Evolutionary conservation across 495 filamentous ascomycete genomes (phyloP), one percentile per base, ranked within the genome.

Genomic region (Penicillium ochrochloron): DNA sequence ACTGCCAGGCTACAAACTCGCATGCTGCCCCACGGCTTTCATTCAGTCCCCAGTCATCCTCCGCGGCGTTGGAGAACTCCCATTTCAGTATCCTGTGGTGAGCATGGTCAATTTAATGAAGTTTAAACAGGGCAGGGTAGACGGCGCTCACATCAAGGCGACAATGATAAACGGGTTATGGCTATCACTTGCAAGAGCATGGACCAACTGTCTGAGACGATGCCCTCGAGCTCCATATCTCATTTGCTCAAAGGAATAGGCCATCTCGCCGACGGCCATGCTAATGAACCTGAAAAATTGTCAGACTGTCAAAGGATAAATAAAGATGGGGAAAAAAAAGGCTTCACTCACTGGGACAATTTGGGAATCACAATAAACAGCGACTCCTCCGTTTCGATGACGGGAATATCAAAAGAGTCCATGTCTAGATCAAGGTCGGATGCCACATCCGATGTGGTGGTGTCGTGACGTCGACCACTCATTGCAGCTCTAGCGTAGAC

Each of bases 1-100:
- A 93, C 51, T 94, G 86, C 90, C 93, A 97, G 31, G 94, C 94
- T 19, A 96, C 90, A 66, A 94, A 91, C 76, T 98, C 94, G 74
- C 93, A 97, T 27, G 92, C 93, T 74, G 88, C 84, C 5, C 92
- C 92, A 65, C 94, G 84, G 56, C 90, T 89, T 60, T 92, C 86
- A 68, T 89, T 89, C 35, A 94, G 69, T 1, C 89, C 89, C 66
- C 86, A 86, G 66, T 91, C 89, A 66, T 94, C 90, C 63, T 76
- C 78, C 41, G 83, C 76, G 17, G 80, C 69, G 59, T 82, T 85
- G 17, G 73, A 75, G 70, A 91, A 92, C 65, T 94, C 89, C 83
- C 87, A 92, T 78, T 90, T 93, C n/a, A 95, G 76, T 3, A 91
- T 90, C 70, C 91, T 94, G 52, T 25, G 33, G n/a, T 21, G 17